Evolutionary conservation across 106 monocot species (phyloP), one percentile per base, ranked within the genome.

Genomic region (Allium cepa): DNA sequence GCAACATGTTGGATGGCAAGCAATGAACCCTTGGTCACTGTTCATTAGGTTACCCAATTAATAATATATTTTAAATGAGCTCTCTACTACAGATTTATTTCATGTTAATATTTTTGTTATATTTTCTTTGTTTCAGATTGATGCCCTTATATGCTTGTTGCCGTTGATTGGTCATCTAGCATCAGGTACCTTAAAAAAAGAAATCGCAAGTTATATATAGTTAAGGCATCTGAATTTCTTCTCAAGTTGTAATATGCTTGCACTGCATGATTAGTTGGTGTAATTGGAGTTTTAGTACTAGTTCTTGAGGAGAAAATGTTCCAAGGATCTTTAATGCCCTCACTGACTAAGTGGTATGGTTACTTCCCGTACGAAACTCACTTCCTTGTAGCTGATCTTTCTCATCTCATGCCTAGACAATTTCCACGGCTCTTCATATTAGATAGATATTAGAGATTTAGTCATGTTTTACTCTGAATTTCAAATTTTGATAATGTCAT

Each of bases 231-330:
- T 22, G 22, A 22, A 22, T 22, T 22, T 22, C 22, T 22, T 22
- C 22, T 22, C 22, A 45, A 73, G 50, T 70, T 9, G 55, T 63
- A 16, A 69, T 50, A 50, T 61, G 27, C n/a, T 71, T 92, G n/a
- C n/a, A n/a, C n/a, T n/a, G n/a, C 81, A 18, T 90, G 69, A 69
- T 73, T 99, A 53, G 76, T 99, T 57, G 89, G 79, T 59, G 77
- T 92, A 11, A 92, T 92, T n/a, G 92, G 87, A 71, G 77, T 99
- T 84, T 71, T 99, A 63, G 92, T 89, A 3, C 97, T 84, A 17
- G 6, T 99, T 77, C 89, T 99, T 16, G 92, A 92, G 80, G 97
- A 99, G 76, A 92, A 89, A 45, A 79, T 99, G 13, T 99, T 99
- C 73, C 73, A 89, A 53, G 92, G 97, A 2, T 99, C 92, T 81